phyloP scores from a whole-genome alignment of 805 yeast genomes.

The Teunomyces panamensis region DNA sequence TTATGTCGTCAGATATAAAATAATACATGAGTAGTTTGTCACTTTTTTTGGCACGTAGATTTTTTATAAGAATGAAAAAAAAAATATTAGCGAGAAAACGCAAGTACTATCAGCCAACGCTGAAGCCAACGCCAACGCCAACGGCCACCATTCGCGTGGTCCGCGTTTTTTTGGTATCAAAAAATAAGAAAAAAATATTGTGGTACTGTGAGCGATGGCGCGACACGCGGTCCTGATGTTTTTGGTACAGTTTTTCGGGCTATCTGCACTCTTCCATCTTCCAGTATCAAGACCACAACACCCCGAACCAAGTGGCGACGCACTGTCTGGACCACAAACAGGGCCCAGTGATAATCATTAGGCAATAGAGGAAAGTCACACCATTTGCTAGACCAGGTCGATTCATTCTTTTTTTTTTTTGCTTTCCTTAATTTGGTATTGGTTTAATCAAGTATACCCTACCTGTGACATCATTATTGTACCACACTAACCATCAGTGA shows the following conservation, averaged over 20 bases:
- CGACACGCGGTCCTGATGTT: neutral
- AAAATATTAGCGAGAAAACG: too few species aligned
- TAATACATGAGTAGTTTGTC: constrained; percentile 1
- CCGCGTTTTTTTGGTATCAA: neutral
- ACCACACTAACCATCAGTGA: neutral
- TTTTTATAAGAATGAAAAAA: too few species aligned
- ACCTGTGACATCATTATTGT: neutral
- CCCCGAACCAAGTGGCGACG: neutral
- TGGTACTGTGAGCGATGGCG: neutral
- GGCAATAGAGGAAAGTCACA: neutral
- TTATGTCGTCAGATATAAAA: constrained; percentile 3
- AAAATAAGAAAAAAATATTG: neutral
- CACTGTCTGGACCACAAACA: neutral
- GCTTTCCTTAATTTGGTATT: neutral
- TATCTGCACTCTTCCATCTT: constrained; percentile 1
- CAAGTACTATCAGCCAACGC: too few species aligned
- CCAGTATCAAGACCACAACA: neutral
- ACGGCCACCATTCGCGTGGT: neutral
- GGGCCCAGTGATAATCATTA: neutral
- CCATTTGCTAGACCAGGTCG: neutral
- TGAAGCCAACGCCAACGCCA: too few species aligned
- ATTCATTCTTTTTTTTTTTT: neutral
- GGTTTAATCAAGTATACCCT: too few species aligned
- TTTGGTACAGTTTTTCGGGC: neutral
- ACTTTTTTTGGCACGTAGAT: too few species aligned